Conservation (phyloP, 257 asterid genomes). For the Leptodermis oblonga region DNA sequence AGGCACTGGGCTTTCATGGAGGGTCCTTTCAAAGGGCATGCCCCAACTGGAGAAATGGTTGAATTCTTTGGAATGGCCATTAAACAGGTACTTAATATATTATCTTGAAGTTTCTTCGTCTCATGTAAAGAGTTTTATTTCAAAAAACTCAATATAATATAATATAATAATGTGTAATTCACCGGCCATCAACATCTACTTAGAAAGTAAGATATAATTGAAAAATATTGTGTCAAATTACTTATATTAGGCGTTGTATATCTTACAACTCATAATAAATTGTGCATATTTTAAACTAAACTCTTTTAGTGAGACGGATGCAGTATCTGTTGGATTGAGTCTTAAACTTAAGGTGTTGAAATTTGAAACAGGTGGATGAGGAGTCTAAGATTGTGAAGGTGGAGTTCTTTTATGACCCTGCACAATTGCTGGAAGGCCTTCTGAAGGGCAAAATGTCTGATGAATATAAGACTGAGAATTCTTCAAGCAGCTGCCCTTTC, state of each 20-base stretch:
- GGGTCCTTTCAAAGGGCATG: slow-evolving; percentile 50
- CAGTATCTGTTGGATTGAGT: neutral
- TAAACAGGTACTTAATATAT: slow-evolving; percentile 50
- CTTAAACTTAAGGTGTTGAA: neutral
- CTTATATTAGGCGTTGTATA: too few relatives aligned
- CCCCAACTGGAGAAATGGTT: slow-evolving; percentile 57
- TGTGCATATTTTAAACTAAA: too few relatives aligned
- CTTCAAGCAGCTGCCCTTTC: neutral
- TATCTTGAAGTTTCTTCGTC: too few relatives aligned
- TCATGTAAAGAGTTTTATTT: too few relatives aligned
- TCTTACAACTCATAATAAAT: too few relatives aligned
- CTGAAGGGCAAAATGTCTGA: slow-evolving; percentile 30
- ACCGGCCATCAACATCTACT: too few relatives aligned
- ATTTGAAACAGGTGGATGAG: slow-evolving; percentile 42
- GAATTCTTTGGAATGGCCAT: slow-evolving; percentile 47
- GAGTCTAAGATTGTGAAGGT: slow-evolving; percentile 44
- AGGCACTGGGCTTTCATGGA: slow-evolving; percentile 87
- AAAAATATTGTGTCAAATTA: too few relatives aligned
- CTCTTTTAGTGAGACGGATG: too few relatives aligned
- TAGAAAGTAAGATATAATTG: too few relatives aligned
- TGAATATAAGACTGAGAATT: neutral
- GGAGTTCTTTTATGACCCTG: slow-evolving; percentile 46
- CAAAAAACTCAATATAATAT: too few relatives aligned
- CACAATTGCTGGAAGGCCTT: slow-evolving; percentile 48
- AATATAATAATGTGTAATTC: too few relatives aligned